Conservation (phyloP, 495 filamentous ascomycete species). For the Aspergillus haitiensis region DNA sequence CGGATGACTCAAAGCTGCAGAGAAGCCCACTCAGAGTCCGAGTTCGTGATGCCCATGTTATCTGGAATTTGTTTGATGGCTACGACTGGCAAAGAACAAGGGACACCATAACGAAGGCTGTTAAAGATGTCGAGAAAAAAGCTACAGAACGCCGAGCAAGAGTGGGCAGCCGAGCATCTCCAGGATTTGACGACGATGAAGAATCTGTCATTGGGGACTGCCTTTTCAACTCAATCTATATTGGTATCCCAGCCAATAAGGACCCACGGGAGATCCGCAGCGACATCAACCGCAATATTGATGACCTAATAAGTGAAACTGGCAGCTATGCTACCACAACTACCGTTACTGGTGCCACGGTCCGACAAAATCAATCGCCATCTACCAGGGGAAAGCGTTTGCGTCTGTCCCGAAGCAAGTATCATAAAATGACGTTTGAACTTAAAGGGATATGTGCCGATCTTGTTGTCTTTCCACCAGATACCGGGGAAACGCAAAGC, state of each 20-base stretch:
- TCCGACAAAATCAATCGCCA: slow-evolving; percentile 47
- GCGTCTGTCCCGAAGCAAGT: slow-evolving; percentile 78
- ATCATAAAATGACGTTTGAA: slow-evolving; percentile 95
- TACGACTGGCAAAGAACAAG: slow-evolving; percentile 93
- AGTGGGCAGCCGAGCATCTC: slow-evolving; percentile 44
- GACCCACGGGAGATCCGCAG: slow-evolving; percentile 77
- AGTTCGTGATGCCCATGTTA: slow-evolving; percentile 83
- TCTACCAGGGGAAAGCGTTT: slow-evolving; percentile 57
- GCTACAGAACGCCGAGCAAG: slow-evolving; percentile 69
- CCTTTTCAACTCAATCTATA: slow-evolving; percentile 98
- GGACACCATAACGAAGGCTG: slow-evolving; percentile 80
- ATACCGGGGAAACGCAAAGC: slow-evolving; percentile 75
- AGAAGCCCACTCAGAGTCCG: slow-evolving; percentile 73
- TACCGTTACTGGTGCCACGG: slow-evolving; percentile 60
- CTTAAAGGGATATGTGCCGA: slow-evolving; percentile 84
- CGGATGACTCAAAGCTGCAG: slow-evolving; percentile 60
- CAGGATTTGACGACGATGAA: slow-evolving; percentile 65
- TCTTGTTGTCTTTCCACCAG: slow-evolving; percentile 77
- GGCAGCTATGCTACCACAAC: slow-evolving; percentile 78
- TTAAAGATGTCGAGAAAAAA: slow-evolving; percentile 79
- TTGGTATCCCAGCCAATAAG: slow-evolving; percentile 82
- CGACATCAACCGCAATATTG: slow-evolving; percentile 83
- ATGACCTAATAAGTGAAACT: slow-evolving; percentile 84
- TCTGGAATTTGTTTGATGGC: slow-evolving; percentile 98
- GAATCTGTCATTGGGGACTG: slow-evolving; percentile 90